Percentiles rank a stretch among this genome's conserved stretches.
phyloP scores from a whole-genome alignment of 768 basidiomycete genomes.

The Sarcomyxa edulis region DNA sequence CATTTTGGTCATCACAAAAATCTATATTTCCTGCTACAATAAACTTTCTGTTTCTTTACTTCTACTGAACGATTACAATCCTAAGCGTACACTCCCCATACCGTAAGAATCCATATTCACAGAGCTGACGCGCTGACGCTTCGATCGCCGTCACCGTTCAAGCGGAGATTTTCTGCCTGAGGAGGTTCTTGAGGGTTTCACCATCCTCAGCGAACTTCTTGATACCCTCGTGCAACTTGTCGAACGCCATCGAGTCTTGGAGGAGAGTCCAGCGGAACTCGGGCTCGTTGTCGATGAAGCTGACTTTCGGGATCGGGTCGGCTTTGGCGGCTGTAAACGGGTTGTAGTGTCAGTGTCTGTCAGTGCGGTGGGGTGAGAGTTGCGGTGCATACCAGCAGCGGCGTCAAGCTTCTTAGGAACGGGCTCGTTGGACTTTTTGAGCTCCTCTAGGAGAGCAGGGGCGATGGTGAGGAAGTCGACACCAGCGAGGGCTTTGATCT shows the following conservation, averaged over 20 bases:
- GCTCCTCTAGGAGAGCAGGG: conserved; percentile 85
- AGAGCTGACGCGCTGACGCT: too few species aligned
- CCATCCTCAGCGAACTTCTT: conserved; percentile 98
- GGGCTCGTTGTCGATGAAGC: conserved; percentile 87
- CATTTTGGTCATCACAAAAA: too few species aligned
- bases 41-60: too few species aligned
- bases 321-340: conserved; percentile 40
- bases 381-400: conserved; percentile 40
- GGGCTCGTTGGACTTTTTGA: conserved; percentile 70
- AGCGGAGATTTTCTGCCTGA: conserved; percentile 65
- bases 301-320: conserved; percentile 70
- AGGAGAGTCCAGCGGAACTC: conserved; percentile 95
- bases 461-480: conserved; percentile 98
- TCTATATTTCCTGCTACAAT: too few species aligned
- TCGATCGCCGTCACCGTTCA: too few species aligned
- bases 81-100: too few species aligned
- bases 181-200: conserved; percentile 75
- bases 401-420: conserved; percentile 86
- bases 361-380: conserved; percentile 4
- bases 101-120: too few species aligned
- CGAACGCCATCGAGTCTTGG: conserved; percentile 96
- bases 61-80: too few species aligned
- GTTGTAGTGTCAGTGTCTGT: conserved; percentile 5
- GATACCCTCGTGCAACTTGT: conserved; percentile 98
- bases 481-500: conserved; percentile 93